Base-by-base conservation (phyloP, 139 green algal genomes). In the Tetraselmis striata region DNA sequence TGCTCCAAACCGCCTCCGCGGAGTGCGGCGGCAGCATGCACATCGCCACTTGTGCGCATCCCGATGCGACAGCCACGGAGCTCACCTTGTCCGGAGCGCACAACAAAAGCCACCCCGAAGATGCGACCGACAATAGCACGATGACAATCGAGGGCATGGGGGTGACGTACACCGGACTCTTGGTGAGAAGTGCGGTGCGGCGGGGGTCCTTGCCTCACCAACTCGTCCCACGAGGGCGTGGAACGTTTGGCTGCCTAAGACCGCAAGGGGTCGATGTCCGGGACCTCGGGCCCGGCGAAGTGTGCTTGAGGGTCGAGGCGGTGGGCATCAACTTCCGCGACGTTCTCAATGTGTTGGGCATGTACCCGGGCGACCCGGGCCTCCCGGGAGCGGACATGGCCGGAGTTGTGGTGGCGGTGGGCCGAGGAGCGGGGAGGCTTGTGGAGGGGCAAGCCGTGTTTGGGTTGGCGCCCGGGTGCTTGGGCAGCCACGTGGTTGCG, bases 291-390 rank as follows among this genome's bases (percentile, higher is more conserved):
- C 11, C 45, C 11, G 45, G 45, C 18, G 18, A 25, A 18, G 45
- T 67, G 45, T 67, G 45, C 45, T 67, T 97, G 77, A 78, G 77
- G 5, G 90, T 94, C 29, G 81, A 84, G 29, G 90, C 91, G 0
- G 91, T 94, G 22, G 91, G 91, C 29, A 81, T 94, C 84, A 94
- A 94, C 88, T 94, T 93, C 91, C 82, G 91, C 26, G 91, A 94
- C 32, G 88, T 94, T 85, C 87, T 93, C 28, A 93, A 93, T 59
- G 84, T 91, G 74, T 85, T 96, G 84, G 89, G 85, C 75, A 91
- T 93, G 86, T 93, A 91, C 83, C 87, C 87, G 29, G 89, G 89
- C 0, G 88, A 93, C 79, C 89, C 89, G 5, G 89, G 89, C 0
- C 79, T 76, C 25, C 89, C 89, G 84, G 81, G 26, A 25, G 30